Evolutionary conservation across 345 rosid genomes (phyloP), one percentile per base, ranked within the genome.

Genomic region (Pistacia atlantica): DNA sequence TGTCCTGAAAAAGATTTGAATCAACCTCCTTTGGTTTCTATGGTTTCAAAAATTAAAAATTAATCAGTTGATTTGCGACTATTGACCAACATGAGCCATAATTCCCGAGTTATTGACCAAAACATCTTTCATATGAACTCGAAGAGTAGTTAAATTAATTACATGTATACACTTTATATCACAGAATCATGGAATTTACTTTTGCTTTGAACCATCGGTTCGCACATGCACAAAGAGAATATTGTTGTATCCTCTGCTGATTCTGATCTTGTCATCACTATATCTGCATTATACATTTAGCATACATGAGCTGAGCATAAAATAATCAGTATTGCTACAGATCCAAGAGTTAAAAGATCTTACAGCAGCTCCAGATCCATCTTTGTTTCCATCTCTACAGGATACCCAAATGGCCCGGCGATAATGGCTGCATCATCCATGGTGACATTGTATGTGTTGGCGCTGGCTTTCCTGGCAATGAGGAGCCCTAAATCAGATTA

Each of bases 401-500:
- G 98, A 76, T 86, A 90, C 65, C 99, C 98, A 72, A 89, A 88
- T 38, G 86, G 84, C 33, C 99, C 97, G 1, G 80, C 92, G 18
- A 95, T 85, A 38, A 95, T 90, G 56, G 97, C 99, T 69, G 92
- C 91, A 45, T 95, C 98, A 20, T 95, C 87, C 99, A 95, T 93
- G 35, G 72, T 80, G 54, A 91, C 77, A 2, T 86, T 80, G 63
- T 93, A 92, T 2, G 78, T 81, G 56, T 78, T 83, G 52, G 62
- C 18, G 17, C 83, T 80, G 8, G 87, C 83, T 85, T 89, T 92
- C 82, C 98, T 93, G 86, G 68, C 62, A 55, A 63, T 12, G 14
- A 13, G 22, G 37, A 22, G 75, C 84, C 28, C 5, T 14, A 38
- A 60, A 67, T 61, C 42, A 18, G 56, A 28, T 28, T 42, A 28